Base-by-base conservation (phyloP, 352 stramenopile genomes). In the Globisporangium lucens region DNA sequence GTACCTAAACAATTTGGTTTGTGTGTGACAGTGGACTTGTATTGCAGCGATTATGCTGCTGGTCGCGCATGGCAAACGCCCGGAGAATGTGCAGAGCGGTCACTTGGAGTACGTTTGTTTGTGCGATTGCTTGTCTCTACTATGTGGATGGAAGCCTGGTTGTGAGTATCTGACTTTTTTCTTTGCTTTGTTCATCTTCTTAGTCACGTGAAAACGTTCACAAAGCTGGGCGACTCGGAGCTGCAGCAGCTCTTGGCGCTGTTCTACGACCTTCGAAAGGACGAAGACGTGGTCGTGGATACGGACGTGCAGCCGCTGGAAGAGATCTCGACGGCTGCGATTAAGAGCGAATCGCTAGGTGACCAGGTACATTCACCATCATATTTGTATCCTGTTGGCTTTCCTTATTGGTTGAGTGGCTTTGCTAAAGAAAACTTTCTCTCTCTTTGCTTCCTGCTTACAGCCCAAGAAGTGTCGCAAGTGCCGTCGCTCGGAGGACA, bases 31-130 rank as follows among this genome's bases (percentile, higher is more conserved):
- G 85, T 93, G 85, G 85, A 78, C 63, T 9, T 94, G 86, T 43
- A 69, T 92, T 6, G 79, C 82, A 5, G 73, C 75, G n/a, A 72
- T 94, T 53, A 57, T 94, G 43, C 67, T 95, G 58, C 69, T 94
- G 41, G 77, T 91, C 22, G 82, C 75, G 20, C 83, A 94, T 55
- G 58, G 73, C 10, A 80, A 89, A 6, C 80, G 78, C 20, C 71
- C 67, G 0, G 61, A 76, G 1, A 81, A 78, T 36, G 66, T 89
- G 10, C 51, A 65, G 12, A 68, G 78, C 47, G 81, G 74, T 3
- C 61, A 85, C 12, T 65, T 83, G 55, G 75, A 78, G 82, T 94
- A 61, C n/a, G 51, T 58, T 27, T 38, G 6, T 49, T n/a, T 65
- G 35, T 20, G 12, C 52, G 8, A 17, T n/a, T 9, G 52, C 2